Base-by-base conservation (phyloP, 139 green algal genomes). In the Asterochloris erici region DNA sequence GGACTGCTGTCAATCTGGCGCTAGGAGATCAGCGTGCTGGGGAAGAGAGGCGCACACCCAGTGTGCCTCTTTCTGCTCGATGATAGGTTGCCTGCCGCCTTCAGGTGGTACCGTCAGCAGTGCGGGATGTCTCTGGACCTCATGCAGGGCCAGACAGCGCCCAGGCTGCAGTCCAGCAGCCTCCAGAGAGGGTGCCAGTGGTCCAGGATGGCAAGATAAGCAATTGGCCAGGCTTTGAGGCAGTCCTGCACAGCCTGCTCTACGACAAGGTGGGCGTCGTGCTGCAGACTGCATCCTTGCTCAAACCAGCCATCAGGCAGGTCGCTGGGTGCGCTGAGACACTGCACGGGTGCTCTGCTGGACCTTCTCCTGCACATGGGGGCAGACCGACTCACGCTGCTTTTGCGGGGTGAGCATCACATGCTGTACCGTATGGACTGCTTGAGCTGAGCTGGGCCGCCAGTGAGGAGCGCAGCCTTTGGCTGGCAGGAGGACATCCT, bases 171-270 rank as follows among this genome's bases (percentile, higher is more conserved):
- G 24, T 10, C 60, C 19, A 62, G 15, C 19, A 62, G n/a, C 61
- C 63, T 38, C 26, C 28, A 28, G 14, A 26, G 26, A 63, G 14
- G 21, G 61, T 54, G 68, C 76, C 21, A 70, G 77, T 81, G 12
- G 77, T 81, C 14, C 23, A 81, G 63, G 12, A 81, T 19, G 94
- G 93, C 70, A 74, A 77, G 12, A 89, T 96, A 19, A 27, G 47
- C 0, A 76, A 93, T 83, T 91, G 90, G 82, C 90, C 95, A 1
- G 84, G 79, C 23, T 83, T 97, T 19, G 94, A 98, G 70, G 81
- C 89, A 9, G 79, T 96, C 10, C 82, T 95, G 16, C 79, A 95
- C 69, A 84, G 94, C 70, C 71, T 84, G 0, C 70, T 98, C 0
- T 97, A 95, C 61, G 84, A 92, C 0, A 74, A 86, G 77, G 87